Base-by-base conservation (phyloP, 768 basidiomycete species). In the Sporobolomyces pararoseus region DNA sequence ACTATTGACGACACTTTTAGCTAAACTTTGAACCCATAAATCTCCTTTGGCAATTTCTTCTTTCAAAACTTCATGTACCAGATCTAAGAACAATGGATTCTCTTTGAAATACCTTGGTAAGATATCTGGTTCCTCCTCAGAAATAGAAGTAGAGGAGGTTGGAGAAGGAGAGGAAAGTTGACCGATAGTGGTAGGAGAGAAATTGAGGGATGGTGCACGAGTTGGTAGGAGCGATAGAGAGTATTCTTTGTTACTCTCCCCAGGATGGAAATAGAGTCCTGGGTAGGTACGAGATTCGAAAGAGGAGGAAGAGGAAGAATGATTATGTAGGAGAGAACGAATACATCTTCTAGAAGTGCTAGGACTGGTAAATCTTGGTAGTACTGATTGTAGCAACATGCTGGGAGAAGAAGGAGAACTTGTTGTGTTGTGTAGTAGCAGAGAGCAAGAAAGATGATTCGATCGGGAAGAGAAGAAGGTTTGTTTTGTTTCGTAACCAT, bases 61-160 rank as follows among this genome's bases (percentile, higher is more conserved):
- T 44, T 32, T n/a, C 42, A 73, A n/a, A 9, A 70, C 57, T 50
- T 70, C 68, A n/a, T 73, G 72, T 17, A 73, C 50, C 34, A 73
- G 35, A 16, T 53, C 12, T 12, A 55, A n/a, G 7, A 61, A 73
- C n/a, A 60, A 39, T 1, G 34, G 29, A 62, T 73, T 73, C 57
- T 70, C 68, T 21, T 27, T 4, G 25, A 70, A 61, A n/a, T 66
- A 66, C 14, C 72, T 29, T 37, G 72, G 72, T 7, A 59, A n/a
- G 65, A 73, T 59, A 14, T 9, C 34, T n/a, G 29, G 34, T 23
- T 25, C 47, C 23, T 19, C 35, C 27, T 49, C 31, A 9, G 39
- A 42, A 47, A 21, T 29, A 19, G 34, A 54, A 14, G 4, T 31
- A 7, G 44, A 27, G 12, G 14, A 50, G 31, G 27, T 27, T 5